Evolutionary conservation across 2,329 filamentous ascomycete species (phyloP).

Genomic region (Rhynchosporium secalis): DNA sequence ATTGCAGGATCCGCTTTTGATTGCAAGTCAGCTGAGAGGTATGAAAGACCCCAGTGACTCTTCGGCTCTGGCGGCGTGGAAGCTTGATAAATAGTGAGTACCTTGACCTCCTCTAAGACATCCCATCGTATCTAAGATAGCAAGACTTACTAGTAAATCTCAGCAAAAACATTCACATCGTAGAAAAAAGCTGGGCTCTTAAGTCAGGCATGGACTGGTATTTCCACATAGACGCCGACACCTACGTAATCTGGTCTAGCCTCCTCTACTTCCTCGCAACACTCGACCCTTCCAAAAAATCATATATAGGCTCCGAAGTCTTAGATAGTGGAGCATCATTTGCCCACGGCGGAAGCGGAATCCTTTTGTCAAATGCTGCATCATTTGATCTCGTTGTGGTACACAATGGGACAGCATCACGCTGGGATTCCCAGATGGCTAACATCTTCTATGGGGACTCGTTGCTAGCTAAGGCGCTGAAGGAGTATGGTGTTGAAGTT

Average conservation of each 20-base stretch:
- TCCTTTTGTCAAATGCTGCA: slow-evolving; percentile 51
- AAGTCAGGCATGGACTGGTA: slow-evolving; percentile 59
- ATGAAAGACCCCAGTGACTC: slow-evolving; percentile 32
- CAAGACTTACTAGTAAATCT: neutral
- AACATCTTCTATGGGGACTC: slow-evolving; percentile 54
- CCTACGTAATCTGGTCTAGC: slow-evolving; percentile 54
- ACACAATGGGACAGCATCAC: slow-evolving; percentile 47
- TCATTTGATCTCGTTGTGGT: slow-evolving; percentile 50
- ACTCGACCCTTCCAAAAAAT: slow-evolving; percentile 38
- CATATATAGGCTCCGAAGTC: slow-evolving; percentile 54
- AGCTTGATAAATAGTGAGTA: slow-evolving; percentile 54
- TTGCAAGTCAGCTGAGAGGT: slow-evolving; percentile 42
- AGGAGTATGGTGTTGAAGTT: slow-evolving; percentile 45
- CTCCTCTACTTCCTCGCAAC: slow-evolving; percentile 40
- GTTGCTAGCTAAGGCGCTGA: slow-evolving; percentile 48
- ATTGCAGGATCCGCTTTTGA: slow-evolving; percentile 47
- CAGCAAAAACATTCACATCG: slow-evolving; percentile 57
- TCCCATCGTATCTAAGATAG: neutral
- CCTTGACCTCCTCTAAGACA: neutral
- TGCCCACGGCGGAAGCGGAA: slow-evolving; percentile 58
- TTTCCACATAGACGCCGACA: slow-evolving; percentile 58
- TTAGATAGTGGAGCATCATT: slow-evolving; percentile 48
- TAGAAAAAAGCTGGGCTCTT: slow-evolving; percentile 52
- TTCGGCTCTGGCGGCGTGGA: slow-evolving; percentile 48
- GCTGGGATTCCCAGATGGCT: slow-evolving; percentile 47